phyloP scores from a whole-genome alignment of 2,329 filamentous ascomycete species.

The Cryphonectria nitschkei region DNA sequence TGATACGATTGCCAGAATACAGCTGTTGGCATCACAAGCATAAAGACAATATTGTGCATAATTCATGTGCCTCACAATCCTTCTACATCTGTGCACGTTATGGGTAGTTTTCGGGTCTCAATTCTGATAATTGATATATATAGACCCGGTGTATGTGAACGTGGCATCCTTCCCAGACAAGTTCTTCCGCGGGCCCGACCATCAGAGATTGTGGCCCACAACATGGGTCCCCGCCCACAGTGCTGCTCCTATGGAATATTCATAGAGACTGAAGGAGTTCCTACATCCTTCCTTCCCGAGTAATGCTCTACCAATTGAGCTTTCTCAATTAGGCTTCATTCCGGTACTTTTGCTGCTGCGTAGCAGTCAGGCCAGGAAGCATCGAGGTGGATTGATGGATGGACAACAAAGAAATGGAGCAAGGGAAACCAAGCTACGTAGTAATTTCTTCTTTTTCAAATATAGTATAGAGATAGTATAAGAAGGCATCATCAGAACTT shows the following conservation, averaged over 20 bases:
- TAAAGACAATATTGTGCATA: neutral
- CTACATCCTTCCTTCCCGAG: neutral
- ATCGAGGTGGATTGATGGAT: neutral
- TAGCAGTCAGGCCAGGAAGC: neutral
- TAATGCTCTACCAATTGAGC: neutral
- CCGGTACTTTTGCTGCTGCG: neutral
- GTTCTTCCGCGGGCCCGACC: neutral
- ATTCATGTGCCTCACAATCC: neutral
- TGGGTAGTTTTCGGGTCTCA: neutral
- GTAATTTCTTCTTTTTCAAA: neutral
- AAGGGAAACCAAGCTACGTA: neutral
- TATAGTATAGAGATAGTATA: no score
- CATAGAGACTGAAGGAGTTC: neutral
- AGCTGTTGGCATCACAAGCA: neutral
- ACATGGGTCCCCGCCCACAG: neutral
- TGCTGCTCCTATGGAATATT: neutral
- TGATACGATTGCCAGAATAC: neutral
- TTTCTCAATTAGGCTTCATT: neutral
- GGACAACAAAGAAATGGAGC: neutral
- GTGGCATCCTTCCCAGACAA: neutral
- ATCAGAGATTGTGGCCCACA: neutral
- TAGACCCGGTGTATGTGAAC: neutral
- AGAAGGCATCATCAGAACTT: neutral
- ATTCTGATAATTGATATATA: neutral
- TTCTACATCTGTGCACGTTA: neutral